Evolutionary conservation across 129 eudicot species (phyloP), one percentile per base, ranked within the genome.

Genomic region (Mikania micrantha): DNA sequence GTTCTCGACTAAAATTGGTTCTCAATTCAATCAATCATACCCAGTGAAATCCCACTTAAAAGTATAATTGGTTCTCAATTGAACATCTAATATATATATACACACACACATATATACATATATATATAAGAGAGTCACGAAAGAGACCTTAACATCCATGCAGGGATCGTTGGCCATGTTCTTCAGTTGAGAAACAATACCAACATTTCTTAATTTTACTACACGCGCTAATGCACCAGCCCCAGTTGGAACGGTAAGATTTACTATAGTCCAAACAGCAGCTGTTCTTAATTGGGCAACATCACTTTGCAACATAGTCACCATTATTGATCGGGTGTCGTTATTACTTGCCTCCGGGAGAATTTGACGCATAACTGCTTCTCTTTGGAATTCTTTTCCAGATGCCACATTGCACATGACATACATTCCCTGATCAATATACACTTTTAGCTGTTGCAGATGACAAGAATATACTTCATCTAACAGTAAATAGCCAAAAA

Each of bases 371-470:
- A 94, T 83, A 19, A 85, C 95, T 0, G 97, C 97, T 77, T 90
- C 97, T 72, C 90, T 90, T 74, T 90, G 93, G 71, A 72, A 80
- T 73, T 90, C 99, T 39, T 87, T 85, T 27, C 99, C 99, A 57
- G 97, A 85, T 63, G 97, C 93, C 82, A 94, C 90, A 35, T 94
- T 94, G 74, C 84, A 74, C 50, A 94, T 83, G 12, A 81, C 83
- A 66, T 85, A 85, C 97, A 94, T 83, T 41, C 87, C 97, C 99
- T 93, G 64, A 21, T 21, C 22, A 47, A 70, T 28, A 66, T 28
- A 15, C 5, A 62, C 77, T 38, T 31, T 53, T 20, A 49, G 29
- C 11, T 52, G 59, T 31, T 32, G 7, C 10, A 57, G 32, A n/a
- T 54, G 66, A 66, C 36, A 25, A 38, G 34, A 63, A 53, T 24